These are phyloP conservation scores for Cordyceps fumosorosea DNA, from an alignment of 2,329 filamentous ascomycete genomes.

Conservation along the genomic window DNA sequence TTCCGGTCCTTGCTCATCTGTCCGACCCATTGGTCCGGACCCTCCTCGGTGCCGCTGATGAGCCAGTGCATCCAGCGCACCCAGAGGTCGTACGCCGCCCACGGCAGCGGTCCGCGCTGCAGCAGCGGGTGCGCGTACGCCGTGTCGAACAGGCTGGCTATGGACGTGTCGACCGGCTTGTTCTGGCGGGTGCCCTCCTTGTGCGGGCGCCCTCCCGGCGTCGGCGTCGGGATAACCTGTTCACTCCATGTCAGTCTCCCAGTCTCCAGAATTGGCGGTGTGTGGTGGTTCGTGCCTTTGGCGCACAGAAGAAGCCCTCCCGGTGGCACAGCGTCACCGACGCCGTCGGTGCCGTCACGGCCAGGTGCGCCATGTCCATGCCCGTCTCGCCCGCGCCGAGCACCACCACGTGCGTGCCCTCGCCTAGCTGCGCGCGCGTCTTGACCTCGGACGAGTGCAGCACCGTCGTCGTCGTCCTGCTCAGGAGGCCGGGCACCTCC, in stretches of 20 bases:
- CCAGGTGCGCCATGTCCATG: conserved; percentile 39
- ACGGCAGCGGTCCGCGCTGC: conserved; percentile 35
- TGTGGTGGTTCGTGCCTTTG: conserved; percentile 27
- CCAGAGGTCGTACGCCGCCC: conserved; percentile 41
- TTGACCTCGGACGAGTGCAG: conserved; percentile 40
- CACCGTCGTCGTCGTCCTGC: conserved; percentile 23
- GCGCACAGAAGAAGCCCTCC: conserved; percentile 39
- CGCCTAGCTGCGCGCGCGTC: conserved; percentile 33
- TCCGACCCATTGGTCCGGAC: conserved; percentile 43
- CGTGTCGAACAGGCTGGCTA: conserved; percentile 44
- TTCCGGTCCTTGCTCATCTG: conserved; percentile 33
- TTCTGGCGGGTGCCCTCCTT: conserved; percentile 31
- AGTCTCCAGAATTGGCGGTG: not conserved
- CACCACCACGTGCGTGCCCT: conserved; percentile 32
- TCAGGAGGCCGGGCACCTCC: conserved; percentile 31
- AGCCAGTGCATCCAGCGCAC: conserved; percentile 36
- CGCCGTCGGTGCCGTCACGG: conserved; percentile 35
- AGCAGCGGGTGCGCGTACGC: conserved; percentile 43
- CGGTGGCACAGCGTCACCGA: conserved; percentile 39
- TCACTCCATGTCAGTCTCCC: not conserved
- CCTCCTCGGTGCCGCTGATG: conserved; percentile 38
- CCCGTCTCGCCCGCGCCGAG: conserved; percentile 40
- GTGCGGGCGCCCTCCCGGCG: conserved; percentile 22
- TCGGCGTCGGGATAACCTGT: conserved; percentile 24
- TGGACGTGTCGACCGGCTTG: conserved; percentile 40